Evolutionary conservation across 257 asterid species (phyloP), one percentile per base, ranked within the genome.

Genomic region (Solanum lycopersicoides): DNA sequence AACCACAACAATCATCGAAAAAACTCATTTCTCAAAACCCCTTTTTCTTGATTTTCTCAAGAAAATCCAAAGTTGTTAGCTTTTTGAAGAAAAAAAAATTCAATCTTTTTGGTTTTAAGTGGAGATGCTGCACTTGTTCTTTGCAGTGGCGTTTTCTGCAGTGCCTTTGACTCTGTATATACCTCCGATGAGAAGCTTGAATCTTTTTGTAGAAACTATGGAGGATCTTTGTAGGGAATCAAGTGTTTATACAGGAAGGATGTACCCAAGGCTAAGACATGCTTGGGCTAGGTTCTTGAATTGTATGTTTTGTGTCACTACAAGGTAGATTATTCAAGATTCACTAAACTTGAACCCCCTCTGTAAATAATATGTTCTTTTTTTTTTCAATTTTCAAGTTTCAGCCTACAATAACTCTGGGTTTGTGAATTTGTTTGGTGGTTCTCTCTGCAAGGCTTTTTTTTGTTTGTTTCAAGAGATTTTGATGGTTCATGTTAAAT

Each of bases 161-260:
- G 98, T 91, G 12, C 99, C 99, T 71, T 90, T 96, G 94, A 95
- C 91, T 39, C 92, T 96, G 35, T 96, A 96, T 91, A 89, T 96
- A 39, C 99, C 98, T n/a, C 99, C 99, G 2, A 75, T 96, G 47
- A 93, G 99, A 76, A 94, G 94, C 92, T 90, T 96, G 92, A 96
- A 90, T 89, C 89, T 91, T 0, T 96, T 96, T 65, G 91, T 96
- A 84, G 98, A 93, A 92, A 93, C 93, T 20, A 65, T 96, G 75
- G 96, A 96, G 88, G 92, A 89, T 34, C 84, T 95, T 85, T 95
- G 94, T 94, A 92, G 94, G 90, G 99, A 94, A 21, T 91, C 98
- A 0, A 90, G 95, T 82, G 90, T 89, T 50, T 92, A 94, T 14
- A 91, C 95, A 4, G 89, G 86, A 11, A 88, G 98, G 91, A 25